A percentile compares a stretch with the other conserved stretches of the same genome.
These are phyloP conservation scores for Neofusicoccum ribis DNA, from an alignment of 2,329 filamentous ascomycete species.

Conservation along the genomic window DNA sequence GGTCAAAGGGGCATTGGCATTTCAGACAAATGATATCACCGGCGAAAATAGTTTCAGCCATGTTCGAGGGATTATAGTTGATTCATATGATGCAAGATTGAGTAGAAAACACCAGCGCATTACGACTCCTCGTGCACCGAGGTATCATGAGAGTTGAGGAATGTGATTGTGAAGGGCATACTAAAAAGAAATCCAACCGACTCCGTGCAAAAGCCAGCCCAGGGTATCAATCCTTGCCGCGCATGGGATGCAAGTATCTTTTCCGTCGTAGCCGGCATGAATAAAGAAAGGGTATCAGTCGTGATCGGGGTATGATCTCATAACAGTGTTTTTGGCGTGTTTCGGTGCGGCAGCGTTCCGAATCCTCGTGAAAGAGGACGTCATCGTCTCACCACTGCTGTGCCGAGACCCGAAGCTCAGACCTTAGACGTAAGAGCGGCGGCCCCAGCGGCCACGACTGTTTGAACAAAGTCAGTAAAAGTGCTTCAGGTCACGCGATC, in stretches of 20 bases:
- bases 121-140: too few species aligned
- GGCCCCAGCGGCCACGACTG: constrained; percentile 21
- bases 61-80: background rate
- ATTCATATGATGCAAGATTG: too few species aligned
- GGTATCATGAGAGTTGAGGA: too few species aligned
- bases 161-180: background rate
- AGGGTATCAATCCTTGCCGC: background rate
- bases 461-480: background rate
- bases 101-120: too few species aligned
- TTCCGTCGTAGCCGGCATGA: background rate
- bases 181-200: background rate
- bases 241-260: too few species aligned
- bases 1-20: background rate
- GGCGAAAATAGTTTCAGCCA: background rate
- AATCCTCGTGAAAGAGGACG: background rate
- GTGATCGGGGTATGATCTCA: background rate
- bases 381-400: background rate
- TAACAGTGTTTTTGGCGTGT: background rate
- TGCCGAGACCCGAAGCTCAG: constrained; percentile 6
- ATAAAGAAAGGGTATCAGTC: constrained; percentile 6
- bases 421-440: constrained; percentile 23
- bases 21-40: constrained; percentile 4
- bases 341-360: background rate
- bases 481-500: background rate
- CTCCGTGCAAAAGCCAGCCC: background rate